Percentiles rank a stretch among this genome's conserved stretches.
phyloP scores from a whole-genome alignment of 495 filamentous ascomycete genomes.

The Clohesyomyces aquaticus region DNA sequence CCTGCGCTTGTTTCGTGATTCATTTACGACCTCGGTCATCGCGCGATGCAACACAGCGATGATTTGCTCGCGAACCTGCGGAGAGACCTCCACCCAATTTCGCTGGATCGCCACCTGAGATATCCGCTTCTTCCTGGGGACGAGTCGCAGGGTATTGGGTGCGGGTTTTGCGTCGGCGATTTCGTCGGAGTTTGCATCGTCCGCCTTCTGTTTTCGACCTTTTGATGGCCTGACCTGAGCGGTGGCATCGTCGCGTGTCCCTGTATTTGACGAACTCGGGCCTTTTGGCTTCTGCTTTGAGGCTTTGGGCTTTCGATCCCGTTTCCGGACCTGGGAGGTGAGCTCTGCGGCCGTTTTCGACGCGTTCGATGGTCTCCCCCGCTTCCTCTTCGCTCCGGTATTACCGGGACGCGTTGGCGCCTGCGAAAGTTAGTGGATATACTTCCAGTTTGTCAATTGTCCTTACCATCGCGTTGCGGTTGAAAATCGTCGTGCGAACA shows the following conservation, averaged over 20 bases:
- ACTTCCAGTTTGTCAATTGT: neutral
- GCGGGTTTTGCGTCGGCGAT: neutral
- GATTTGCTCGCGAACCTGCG: conserved; percentile 15
- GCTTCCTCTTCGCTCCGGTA: conserved; percentile 2
- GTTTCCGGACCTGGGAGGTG: conserved; percentile 1
- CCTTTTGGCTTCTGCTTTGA: conserved; percentile 6
- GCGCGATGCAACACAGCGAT: conserved; percentile 13
- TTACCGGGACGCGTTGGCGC: conserved; percentile 27
- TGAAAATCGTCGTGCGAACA: neutral
- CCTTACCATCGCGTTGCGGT: conserved; percentile 28
- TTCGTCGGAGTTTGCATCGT: conserved; percentile 15
- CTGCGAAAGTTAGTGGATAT: neutral
- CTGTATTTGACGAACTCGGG: conserved; percentile 1
- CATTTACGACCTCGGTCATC: conserved; percentile 50
- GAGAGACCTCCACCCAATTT: conserved; percentile 16
- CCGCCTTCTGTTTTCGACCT: conserved; percentile 8
- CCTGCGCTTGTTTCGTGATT: conserved; percentile 58
- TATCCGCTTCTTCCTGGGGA: conserved; percentile 57
- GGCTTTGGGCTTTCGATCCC: neutral
- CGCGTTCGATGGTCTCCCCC: conserved; percentile 1
- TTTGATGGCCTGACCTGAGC: neutral
- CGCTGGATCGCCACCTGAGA: conserved; percentile 52
- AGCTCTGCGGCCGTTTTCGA: conserved; percentile 2
- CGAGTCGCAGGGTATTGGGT: conserved; percentile 43
- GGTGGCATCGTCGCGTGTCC: neutral